phyloP scores from a whole-genome alignment of 2,329 filamentous ascomycete genomes.

The Hymenoscyphus infarciens region DNA sequence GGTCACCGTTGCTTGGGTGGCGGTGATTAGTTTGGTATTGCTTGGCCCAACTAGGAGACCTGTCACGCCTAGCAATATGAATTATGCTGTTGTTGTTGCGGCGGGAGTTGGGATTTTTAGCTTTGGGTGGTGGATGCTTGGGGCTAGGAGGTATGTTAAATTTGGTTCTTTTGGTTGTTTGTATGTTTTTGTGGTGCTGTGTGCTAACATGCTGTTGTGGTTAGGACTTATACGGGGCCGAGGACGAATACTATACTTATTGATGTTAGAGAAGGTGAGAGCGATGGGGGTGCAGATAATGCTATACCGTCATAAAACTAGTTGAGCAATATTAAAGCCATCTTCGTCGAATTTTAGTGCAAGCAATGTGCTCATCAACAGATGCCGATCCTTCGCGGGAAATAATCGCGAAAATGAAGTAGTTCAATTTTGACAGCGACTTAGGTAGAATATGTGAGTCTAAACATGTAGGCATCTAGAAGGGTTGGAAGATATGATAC shows the following conservation, averaged over 20 bases:
- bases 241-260: background rate
- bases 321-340: no score
- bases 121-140: constrained; percentile 44
- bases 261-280: background rate
- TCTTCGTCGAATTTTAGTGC: no score
- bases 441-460: no score
- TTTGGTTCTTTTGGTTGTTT: background rate
- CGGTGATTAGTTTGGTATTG: constrained; percentile 59
- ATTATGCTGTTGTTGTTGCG: constrained; percentile 47
- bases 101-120: constrained; percentile 47
- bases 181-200: background rate
- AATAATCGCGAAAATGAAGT: no score
- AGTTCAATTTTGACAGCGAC: no score
- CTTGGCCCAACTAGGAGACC: constrained; percentile 49
- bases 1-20: constrained; percentile 56
- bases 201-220: background rate
- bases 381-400: no score
- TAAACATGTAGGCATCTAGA: no score
- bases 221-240: constrained; percentile 1
- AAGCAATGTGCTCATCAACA: no score
- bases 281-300: background rate
- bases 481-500: no score
- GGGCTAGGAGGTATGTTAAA: constrained; percentile 26
- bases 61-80: constrained; percentile 48
- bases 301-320: no score